Conservation (phyloP, 2,329 filamentous ascomycete genomes). For the Ambrosiella beaveri region DNA sequence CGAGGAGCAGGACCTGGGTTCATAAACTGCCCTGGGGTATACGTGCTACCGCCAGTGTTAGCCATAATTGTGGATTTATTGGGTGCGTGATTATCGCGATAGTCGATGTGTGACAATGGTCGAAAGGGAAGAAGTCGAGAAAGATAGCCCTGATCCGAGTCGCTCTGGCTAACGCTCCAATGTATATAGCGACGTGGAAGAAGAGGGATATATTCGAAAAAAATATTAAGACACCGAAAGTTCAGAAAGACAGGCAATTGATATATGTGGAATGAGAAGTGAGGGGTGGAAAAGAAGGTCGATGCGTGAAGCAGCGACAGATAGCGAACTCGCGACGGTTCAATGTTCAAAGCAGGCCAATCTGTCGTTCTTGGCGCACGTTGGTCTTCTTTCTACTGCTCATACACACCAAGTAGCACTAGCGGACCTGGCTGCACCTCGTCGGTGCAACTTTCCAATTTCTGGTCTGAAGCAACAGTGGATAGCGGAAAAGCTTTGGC, state of each 20-base stretch:
- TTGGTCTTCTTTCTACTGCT: too few species aligned
- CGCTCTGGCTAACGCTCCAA: neutral
- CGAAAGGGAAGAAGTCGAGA: neutral
- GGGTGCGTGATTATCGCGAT: neutral
- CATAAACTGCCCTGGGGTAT: slow-evolving; percentile 58
- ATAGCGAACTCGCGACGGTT: too few species aligned
- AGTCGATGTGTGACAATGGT: neutral
- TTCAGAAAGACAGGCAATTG: too few species aligned
- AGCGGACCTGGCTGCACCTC: neutral
- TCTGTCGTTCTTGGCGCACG: neutral
- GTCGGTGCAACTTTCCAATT: neutral
- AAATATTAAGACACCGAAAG: too few species aligned
- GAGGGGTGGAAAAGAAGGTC: too few species aligned
- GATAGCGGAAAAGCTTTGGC: slow-evolving; percentile 10
- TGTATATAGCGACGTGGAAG: neutral
- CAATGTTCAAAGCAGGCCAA: neutral
- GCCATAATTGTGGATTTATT: slow-evolving; percentile 7
- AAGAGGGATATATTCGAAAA: too few species aligned
- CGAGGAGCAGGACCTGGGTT: slow-evolving; percentile 89
- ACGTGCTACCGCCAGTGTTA: slow-evolving; percentile 11
- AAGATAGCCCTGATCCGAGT: neutral
- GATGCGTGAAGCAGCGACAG: too few species aligned
- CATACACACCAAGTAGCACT: neutral
- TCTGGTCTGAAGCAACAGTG: neutral
- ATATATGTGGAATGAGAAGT: too few species aligned